phyloP scores from a whole-genome alignment of 306 rosid genomes.

The cucumber (Cucumis sativus) region DNA sequence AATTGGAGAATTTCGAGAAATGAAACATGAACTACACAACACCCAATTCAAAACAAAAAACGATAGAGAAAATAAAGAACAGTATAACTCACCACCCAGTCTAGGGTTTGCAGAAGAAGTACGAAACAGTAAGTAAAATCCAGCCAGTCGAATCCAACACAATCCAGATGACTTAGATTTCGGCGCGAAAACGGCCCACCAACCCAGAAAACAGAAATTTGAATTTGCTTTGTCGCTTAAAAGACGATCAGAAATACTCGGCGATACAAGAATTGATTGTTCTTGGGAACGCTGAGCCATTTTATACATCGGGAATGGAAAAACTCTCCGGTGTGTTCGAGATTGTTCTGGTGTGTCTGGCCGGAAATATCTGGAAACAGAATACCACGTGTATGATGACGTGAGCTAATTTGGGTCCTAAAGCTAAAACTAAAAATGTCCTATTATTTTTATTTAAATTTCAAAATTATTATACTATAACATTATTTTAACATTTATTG shows the following conservation, averaged over 20 bases:
- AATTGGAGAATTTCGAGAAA: not conserved
- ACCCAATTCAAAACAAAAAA: not conserved
- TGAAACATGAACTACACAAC: not conserved
- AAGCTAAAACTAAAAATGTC: too few relatives aligned
- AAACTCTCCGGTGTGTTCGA: conserved; percentile 8
- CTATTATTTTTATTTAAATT: too few relatives aligned
- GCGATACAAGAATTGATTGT: not conserved
- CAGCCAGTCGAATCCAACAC: conserved; percentile 37
- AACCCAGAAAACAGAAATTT: conserved; percentile 24
- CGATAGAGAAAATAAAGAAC: conserved; percentile 15
- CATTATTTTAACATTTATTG: too few relatives aligned
- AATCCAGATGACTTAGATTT: conserved; percentile 34
- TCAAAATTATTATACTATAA: too few relatives aligned
- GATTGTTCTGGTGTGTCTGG: conserved; percentile 32
- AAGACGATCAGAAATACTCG: not conserved
- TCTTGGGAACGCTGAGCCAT: not conserved
- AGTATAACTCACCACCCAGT: not conserved
- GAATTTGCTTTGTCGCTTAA: not conserved
- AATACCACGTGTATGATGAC: conserved; percentile 13
- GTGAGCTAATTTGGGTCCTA: too few relatives aligned
- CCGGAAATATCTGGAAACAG: conserved; percentile 18
- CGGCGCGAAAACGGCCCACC: conserved; percentile 40
- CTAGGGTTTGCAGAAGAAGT: not conserved
- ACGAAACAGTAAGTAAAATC: not conserved
- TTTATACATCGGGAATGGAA: not conserved